Evolutionary conservation across 352 stramenopile genomes (phyloP).

Genomic region (Albugo laibachii): DNA sequence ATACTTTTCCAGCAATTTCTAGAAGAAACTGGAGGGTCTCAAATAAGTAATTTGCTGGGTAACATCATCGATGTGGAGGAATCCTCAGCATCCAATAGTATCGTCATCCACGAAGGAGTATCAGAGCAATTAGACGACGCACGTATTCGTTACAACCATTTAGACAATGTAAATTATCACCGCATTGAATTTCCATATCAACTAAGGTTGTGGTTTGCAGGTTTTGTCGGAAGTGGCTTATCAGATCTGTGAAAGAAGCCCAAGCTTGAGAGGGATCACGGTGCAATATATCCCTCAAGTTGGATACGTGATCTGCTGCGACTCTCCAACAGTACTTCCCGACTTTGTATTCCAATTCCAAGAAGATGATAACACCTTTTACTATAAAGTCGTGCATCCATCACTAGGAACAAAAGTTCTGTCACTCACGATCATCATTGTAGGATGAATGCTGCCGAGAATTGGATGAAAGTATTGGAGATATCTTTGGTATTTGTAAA

Average conservation of each 20-base stretch:
- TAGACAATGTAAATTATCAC: conserved; percentile 57
- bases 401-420: background rate
- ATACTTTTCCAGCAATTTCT: conserved; percentile 2
- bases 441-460: conserved; percentile 60
- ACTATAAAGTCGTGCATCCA: conserved; percentile 44
- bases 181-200: background rate
- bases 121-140: conserved; percentile 49
- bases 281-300: conserved; percentile 78
- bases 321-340: conserved; percentile 34
- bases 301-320: conserved; percentile 68
- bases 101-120: conserved; percentile 52
- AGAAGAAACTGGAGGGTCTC: background rate
- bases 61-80: conserved; percentile 76
- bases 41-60: conserved; percentile 57
- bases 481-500: conserved; percentile 40
- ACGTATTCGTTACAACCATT: conserved; percentile 44
- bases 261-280: conserved; percentile 46
- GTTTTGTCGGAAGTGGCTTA: conserved; percentile 67
- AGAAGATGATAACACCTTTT: conserved; percentile 71
- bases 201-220: conserved; percentile 11
- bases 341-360: conserved; percentile 79
- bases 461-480: conserved; percentile 58
- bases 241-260: conserved; percentile 57
- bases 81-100: conserved; percentile 26
- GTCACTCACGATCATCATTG: background rate